These are phyloP conservation scores for Fraxinus xanthoxyloides DNA, from an alignment of 305 asterid species.

Conservation along the genomic window DNA sequence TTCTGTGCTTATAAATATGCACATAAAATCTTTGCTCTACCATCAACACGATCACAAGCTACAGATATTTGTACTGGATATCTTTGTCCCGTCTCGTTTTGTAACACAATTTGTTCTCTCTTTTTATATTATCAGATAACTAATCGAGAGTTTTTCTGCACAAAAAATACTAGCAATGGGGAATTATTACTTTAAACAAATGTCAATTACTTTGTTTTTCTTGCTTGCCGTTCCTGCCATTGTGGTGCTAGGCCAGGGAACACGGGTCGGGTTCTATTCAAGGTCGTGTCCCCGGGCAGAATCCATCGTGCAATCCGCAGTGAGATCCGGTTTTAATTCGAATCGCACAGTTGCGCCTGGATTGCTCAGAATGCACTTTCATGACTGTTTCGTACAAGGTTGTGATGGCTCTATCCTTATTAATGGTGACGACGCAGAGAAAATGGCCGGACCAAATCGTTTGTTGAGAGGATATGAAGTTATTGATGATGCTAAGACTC, in stretches of 20 bases:
- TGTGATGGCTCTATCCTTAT: slow-evolving; percentile 66
- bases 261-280: too few relatives aligned
- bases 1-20: slow-evolving; percentile 29
- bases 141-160: too few relatives aligned
- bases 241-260: slow-evolving; percentile 33
- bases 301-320: slow-evolving; percentile 43
- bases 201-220: not conserved
- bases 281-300: slow-evolving; percentile 48
- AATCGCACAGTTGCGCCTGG: slow-evolving; percentile 52
- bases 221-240: slow-evolving; percentile 17
- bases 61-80: too few relatives aligned
- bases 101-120: too few relatives aligned
- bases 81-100: too few relatives aligned
- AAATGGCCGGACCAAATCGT: slow-evolving; percentile 48
- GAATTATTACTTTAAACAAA: not conserved
- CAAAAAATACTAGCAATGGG: not conserved
- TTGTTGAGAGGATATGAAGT: slow-evolving; percentile 57
- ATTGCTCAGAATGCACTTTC: slow-evolving; percentile 66
- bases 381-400: slow-evolving; percentile 71
- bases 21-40: not conserved
- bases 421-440: slow-evolving; percentile 46
- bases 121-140: too few relatives aligned
- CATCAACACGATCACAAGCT: not conserved
- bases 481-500: slow-evolving; percentile 58
- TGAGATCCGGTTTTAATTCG: slow-evolving; percentile 30